Percentiles rank a stretch among this genome's conserved stretches.
Evolutionary conservation across 192 early-diverging fungal species (phyloP).

Genomic region (Coemansia sp.): DNA sequence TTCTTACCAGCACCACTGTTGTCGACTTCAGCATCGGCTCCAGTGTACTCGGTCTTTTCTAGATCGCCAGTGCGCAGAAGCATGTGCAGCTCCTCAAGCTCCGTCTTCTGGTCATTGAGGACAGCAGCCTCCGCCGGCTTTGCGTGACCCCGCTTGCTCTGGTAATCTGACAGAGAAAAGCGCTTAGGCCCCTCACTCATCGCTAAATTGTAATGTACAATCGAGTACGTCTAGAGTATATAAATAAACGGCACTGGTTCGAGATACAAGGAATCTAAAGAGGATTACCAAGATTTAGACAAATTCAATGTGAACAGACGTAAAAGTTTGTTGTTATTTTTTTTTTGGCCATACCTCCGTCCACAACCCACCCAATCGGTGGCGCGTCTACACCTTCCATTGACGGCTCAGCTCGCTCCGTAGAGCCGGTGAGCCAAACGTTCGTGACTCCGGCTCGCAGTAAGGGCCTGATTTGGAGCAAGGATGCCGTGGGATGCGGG

Average conservation of each 20-base stretch:
- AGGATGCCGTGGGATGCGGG: not conserved
- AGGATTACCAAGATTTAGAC: not conserved
- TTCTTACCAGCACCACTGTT: not conserved
- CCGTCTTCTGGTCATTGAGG: conserved; percentile 37
- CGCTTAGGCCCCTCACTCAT: conserved; percentile 58
- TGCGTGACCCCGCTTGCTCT: conserved; percentile 48
- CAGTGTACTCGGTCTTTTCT: not conserved
- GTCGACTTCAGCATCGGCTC: not conserved
- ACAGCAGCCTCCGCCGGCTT: conserved; percentile 30
- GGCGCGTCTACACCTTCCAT: not conserved
- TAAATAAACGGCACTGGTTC: not conserved
- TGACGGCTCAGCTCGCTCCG: not conserved
- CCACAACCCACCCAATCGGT: not conserved
- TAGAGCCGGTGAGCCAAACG: not conserved
- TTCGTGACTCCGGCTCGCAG: not conserved
- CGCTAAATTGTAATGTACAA: not conserved
- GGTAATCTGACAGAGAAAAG: conserved; percentile 57
- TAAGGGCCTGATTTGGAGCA: not conserved
- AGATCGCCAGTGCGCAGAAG: conserved; percentile 42
- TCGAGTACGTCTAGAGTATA: not conserved
- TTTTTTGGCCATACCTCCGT: not conserved
- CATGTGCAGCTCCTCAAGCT: conserved; percentile 60
- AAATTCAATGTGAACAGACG: not conserved
- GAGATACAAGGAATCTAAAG: conserved; percentile 2
- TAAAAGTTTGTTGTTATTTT: not conserved